These are phyloP conservation scores for Elsinoe perseae DNA, from an alignment of 2,329 filamentous ascomycete genomes.

Conservation along the genomic window DNA sequence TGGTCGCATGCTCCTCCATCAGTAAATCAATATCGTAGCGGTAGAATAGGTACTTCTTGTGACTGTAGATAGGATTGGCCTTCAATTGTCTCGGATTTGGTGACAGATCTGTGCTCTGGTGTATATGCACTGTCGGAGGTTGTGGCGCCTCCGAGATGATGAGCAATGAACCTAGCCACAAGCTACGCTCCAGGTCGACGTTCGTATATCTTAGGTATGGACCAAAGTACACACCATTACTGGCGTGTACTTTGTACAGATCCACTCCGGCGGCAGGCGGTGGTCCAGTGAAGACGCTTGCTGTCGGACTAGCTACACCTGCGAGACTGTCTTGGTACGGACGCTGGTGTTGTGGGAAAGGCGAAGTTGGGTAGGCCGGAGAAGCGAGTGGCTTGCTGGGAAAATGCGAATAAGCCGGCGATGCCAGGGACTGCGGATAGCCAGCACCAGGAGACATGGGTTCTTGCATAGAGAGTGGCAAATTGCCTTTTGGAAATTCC, in stretches of 20 bases:
- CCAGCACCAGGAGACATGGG: constrained; percentile 72
- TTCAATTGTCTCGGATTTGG: constrained; percentile 82
- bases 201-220: constrained; percentile 94
- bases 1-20: constrained; percentile 76
- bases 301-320: constrained; percentile 62
- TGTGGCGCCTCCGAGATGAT: constrained; percentile 85
- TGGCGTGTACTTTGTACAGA: constrained; percentile 86
- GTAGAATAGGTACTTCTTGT: constrained; percentile 93
- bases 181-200: constrained; percentile 85
- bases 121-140: constrained; percentile 91
- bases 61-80: constrained; percentile 72
- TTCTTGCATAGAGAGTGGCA: constrained; percentile 74
- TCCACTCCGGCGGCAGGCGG: constrained; percentile 83
- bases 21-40: constrained; percentile 84
- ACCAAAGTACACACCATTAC: constrained; percentile 96
- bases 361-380: constrained; percentile 58
- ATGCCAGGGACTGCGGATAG: constrained; percentile 38
- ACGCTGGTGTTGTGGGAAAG: constrained; percentile 63
- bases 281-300: constrained; percentile 80
- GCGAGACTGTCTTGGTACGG: constrained; percentile 63
- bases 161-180: constrained; percentile 90
- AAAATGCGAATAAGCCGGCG: constrained; percentile 40
- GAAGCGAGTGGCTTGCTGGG: constrained; percentile 65
- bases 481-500: constrained; percentile 96
- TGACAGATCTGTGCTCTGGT: constrained; percentile 80